Evolutionary conservation across 2,329 filamentous ascomycete species (phyloP), one percentile per base, ranked within the genome.

Genomic region (Ophiostoma perfectum): DNA sequence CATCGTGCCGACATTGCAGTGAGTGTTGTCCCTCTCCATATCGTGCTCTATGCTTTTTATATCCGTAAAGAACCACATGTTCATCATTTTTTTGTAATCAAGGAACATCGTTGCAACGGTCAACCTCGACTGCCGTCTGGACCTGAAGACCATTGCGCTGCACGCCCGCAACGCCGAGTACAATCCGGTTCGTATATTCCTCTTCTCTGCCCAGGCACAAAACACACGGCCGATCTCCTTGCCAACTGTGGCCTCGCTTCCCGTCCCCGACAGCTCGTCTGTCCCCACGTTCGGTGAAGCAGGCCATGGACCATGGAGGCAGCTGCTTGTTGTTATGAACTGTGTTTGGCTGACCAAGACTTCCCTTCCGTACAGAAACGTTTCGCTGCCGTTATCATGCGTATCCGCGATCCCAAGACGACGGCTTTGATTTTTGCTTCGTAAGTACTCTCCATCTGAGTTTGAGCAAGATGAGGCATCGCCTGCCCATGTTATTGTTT

Each of bases 71-170:
- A 71, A 70, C 68, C 27, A 68, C 41, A 47, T 69, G 68, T 72
- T 72, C 69, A 72, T 72, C 63, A 55, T 68, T 68, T 70, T 66
- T 70, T 60, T 63, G 60, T 63, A 63, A 63, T 42, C 70, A 92
- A 96, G 92, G 89, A 97, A 98, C 83, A 97, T 98, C 82, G 94
- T 99, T 80, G 95, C 95, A 74, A 99, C 95, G 74, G 95, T 99
- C 84, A 99, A 99, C 80, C 87, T 98, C 77, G 93, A 96, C 84
- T 97, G 94, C 82, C 93, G 95, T 75, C 84, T 98, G 82, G 95
- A 99, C 79, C 86, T 99, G 74, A 99, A 99, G 90, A 99, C 95
- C 75, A 99, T 99, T 78, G 95, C 95, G 75, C 86, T 99, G 78
- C 95, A 99, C 81, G 95, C 95, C 73, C 90, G 95, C 81, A 99